Evolutionary conservation across 148 eudicot species (phyloP), one percentile per base, ranked within the genome.

Genomic region (Spergularia bocconei): DNA sequence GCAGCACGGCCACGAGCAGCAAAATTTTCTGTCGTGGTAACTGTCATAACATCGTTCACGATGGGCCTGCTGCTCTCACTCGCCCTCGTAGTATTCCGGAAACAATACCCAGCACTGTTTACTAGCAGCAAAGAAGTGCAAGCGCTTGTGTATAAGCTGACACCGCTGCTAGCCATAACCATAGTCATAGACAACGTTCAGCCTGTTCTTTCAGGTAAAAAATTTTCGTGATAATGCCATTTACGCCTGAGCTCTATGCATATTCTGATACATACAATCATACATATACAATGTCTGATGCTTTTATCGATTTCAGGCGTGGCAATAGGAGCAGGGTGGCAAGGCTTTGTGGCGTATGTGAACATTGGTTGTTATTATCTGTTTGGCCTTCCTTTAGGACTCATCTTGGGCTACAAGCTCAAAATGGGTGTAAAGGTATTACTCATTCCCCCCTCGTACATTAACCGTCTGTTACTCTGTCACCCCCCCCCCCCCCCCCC

Each of bases 311-410:
- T 47, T 61, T 19, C 78, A 79, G 82, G 82, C 13, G 82, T 80
- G 36, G 82, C 78, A 7, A 70, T 80, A 13, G 82, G 82, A 21
- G 79, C 79, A 7, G 82, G 82, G 50, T 80, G 82, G 82, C 82
- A 80, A 70, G 75, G 70, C 4, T 69, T 38, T 25, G 82, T 80
- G 47, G 82, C 82, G 3, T 80, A 80, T 13, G 74, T 80, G 15
- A 80, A 80, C 71, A 55, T 80, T 13, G 83, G 79, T 1, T 80
- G 79, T 36, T 80, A 80, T 63, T 80, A 80, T 54, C 52, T 71
- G 13, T 63, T 75, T 20, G 83, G 83, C 11, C 60, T 80, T 25
- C 83, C 83, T 64, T 33, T 80, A 8, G 83, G 79, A 12, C 68
- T 79, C 17, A 19, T 79, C 41, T 63, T 79, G 20, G 75, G 78